Percentiles rank a stretch among this genome's conserved stretches.
These are phyloP conservation scores for Warburgia ugandensis DNA, from an alignment of 164 flowering plant species.

Conservation along the genomic window DNA sequence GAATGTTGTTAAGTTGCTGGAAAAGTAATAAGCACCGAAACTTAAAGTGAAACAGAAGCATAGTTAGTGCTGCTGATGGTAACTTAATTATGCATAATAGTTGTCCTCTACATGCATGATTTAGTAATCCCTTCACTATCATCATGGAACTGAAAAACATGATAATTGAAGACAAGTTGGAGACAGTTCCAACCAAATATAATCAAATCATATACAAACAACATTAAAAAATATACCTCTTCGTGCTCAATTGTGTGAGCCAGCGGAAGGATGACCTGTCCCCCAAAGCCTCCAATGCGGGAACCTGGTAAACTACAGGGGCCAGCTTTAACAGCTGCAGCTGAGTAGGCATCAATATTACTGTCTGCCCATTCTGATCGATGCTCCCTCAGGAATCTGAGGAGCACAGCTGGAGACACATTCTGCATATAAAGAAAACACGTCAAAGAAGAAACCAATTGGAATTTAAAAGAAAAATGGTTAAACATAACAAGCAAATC, in stretches of 20 bases:
- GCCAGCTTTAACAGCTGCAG: conserved; percentile 72
- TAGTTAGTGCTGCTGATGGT: too few species aligned
- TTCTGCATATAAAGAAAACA: conserved; percentile 44
- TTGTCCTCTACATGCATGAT: too few species aligned
- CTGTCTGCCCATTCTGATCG: conserved; percentile 98
- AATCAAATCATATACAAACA: background rate
- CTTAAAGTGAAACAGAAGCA: too few species aligned
- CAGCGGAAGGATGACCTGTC: conserved; percentile 82
- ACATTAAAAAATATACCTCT: conserved; percentile 57
- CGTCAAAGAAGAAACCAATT: background rate
- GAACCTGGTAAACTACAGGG: conserved; percentile 68
- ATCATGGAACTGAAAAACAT: too few species aligned
- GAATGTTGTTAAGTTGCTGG: too few species aligned
- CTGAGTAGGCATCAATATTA: conserved; percentile 81
- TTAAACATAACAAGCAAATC: too few species aligned
- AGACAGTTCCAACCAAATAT: too few species aligned
- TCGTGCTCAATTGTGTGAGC: conserved; percentile 96
- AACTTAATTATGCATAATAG: too few species aligned
- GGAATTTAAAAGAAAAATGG: too few species aligned
- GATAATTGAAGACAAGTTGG: too few species aligned
- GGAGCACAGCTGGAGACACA: conserved; percentile 93
- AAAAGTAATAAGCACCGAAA: too few species aligned
- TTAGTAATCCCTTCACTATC: too few species aligned
- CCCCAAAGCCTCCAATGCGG: conserved; percentile 64
- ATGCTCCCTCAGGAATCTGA: conserved; percentile 88